Evolutionary conservation across 768 basidiomycete genomes (phyloP).

Genomic region (Boletellus ananas): DNA sequence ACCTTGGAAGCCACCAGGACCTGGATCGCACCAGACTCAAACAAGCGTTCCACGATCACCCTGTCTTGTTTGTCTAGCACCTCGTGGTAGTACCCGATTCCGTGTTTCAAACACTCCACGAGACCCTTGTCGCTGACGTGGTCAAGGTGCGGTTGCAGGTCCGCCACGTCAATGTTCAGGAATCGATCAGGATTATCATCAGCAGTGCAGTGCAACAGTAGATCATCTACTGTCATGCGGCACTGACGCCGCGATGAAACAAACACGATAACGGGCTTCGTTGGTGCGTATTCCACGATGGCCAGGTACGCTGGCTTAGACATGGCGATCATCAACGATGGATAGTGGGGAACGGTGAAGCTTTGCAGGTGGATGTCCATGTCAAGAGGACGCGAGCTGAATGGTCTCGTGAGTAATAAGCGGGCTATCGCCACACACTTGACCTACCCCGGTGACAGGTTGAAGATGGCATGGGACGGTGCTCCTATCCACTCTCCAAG

Average conservation of each 20-base stretch:
- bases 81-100: conserved; percentile 95
- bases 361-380: conserved; percentile 98
- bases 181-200: conserved; percentile 84
- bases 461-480: conserved; percentile 92
- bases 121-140: conserved; percentile 74
- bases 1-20: conserved; percentile 93
- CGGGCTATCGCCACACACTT: not conserved
- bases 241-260: conserved; percentile 94
- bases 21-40: conserved; percentile 93
- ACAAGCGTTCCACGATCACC: conserved; percentile 86
- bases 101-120: conserved; percentile 78
- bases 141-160: conserved; percentile 85
- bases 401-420: conserved; percentile 12
- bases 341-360: conserved; percentile 96
- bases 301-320: conserved; percentile 96
- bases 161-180: conserved; percentile 80
- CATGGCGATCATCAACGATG: conserved; percentile 98
- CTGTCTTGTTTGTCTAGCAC: conserved; percentile 90
- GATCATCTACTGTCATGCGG: conserved; percentile 87
- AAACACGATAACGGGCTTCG: conserved; percentile 87
- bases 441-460: conserved; percentile 84
- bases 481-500: conserved; percentile 98
- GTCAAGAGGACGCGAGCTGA: conserved; percentile 89
- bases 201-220: conserved; percentile 82
- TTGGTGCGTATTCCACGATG: conserved; percentile 79